Conservation (phyloP, 2,329 filamentous ascomycete genomes). For the Coniella vitis region DNA sequence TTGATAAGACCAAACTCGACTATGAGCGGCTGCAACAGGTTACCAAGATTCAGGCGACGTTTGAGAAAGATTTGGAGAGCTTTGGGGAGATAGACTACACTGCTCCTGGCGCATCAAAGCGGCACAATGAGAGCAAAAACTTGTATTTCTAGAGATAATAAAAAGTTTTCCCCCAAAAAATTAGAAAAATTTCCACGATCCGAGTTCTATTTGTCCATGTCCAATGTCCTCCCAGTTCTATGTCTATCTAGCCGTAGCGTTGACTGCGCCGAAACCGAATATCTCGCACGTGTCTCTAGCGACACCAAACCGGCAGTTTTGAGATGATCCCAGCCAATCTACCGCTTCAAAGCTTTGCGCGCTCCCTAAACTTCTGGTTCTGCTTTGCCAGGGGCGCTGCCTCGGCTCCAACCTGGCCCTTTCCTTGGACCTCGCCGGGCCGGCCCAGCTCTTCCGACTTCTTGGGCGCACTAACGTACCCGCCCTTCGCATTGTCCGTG, state of each 20-base stretch:
- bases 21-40: constrained; percentile 24
- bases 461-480: constrained; percentile 26
- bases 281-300: too few species aligned
- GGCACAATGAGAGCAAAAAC: constrained; percentile 9
- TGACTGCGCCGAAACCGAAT: too few species aligned
- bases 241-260: too few species aligned
- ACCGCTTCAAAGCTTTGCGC: constrained; percentile 29
- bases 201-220: too few species aligned
- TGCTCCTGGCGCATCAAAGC: constrained; percentile 12
- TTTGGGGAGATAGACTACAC: constrained; percentile 18
- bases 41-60: constrained; percentile 25
- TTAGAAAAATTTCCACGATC: too few species aligned
- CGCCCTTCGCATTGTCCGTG: constrained; percentile 47
- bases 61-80: constrained; percentile 24
- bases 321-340: background rate
- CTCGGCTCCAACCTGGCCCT: constrained; percentile 28
- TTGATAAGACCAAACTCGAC: constrained; percentile 23
- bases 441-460: constrained; percentile 26
- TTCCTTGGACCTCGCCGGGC: constrained; percentile 24
- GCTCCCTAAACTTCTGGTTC: constrained; percentile 28
- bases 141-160: constrained; percentile 8
- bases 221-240: background rate
- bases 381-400: constrained; percentile 32
- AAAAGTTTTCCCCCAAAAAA: too few species aligned
- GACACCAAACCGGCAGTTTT: constrained; percentile 8